Conservation (phyloP, 106 monocot genomes). For the Triglochin maritima region DNA sequence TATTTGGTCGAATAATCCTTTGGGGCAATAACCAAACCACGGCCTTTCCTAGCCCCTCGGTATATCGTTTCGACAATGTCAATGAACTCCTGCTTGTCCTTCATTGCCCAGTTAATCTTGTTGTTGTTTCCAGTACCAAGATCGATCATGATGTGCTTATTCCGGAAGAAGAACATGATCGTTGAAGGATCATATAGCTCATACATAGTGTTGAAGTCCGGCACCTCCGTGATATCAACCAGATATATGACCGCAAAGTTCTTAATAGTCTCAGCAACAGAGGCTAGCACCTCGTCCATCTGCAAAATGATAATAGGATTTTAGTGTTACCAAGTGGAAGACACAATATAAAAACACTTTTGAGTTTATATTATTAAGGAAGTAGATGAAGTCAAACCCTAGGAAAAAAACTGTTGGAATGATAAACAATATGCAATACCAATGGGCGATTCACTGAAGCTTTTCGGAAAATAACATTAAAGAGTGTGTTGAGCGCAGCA, state of each 20-base stretch:
- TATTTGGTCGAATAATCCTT: constrained; percentile 85
- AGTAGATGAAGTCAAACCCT: too few species aligned
- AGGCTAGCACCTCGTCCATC: constrained; percentile 76
- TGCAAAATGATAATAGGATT: constrained; percentile 6
- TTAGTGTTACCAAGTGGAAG: not conserved
- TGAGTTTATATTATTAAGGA: too few species aligned
- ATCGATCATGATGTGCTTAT: constrained; percentile 88
- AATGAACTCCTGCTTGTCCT: constrained; percentile 81
- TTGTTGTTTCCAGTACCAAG: constrained; percentile 85
- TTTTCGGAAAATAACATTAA: too few species aligned
- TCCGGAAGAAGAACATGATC: constrained; percentile 80
- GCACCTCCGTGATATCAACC: constrained; percentile 71
- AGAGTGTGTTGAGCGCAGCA: too few species aligned
- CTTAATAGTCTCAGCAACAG: constrained; percentile 72
- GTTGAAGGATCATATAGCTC: constrained; percentile 67
- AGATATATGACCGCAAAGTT: constrained; percentile 75
- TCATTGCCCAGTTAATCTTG: constrained; percentile 85
- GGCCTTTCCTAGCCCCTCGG: constrained; percentile 65
- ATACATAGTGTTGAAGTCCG: constrained; percentile 74
- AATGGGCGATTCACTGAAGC: too few species aligned
- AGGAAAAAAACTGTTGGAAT: too few species aligned
- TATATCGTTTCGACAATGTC: constrained; percentile 79
- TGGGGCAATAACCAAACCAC: constrained; percentile 71
- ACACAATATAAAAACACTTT: not conserved
- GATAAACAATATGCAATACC: too few species aligned